These are phyloP conservation scores for Phytophthora sansomeana DNA, from an alignment of 352 stramenopile species.

Conservation along the genomic window DNA sequence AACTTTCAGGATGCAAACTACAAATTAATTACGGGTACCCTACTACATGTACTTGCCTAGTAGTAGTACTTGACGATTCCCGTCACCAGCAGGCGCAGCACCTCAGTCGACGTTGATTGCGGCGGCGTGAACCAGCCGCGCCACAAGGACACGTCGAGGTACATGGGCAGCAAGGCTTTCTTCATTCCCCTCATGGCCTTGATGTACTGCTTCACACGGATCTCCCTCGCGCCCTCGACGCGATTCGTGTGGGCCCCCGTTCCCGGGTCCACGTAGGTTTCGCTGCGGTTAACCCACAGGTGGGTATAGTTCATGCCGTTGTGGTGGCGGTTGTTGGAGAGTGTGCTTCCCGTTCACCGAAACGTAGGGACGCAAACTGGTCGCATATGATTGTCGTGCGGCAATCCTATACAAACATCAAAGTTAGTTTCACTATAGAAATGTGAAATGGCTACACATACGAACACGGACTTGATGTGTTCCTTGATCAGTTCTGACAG, in stretches of 20 bases:
- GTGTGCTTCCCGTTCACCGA: not conserved
- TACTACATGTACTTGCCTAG: too few species aligned
- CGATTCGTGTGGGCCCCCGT: not conserved
- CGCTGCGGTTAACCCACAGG: not conserved
- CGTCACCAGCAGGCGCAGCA: too few species aligned
- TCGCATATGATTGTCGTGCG: too few species aligned
- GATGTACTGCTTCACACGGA: not conserved
- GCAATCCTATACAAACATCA: too few species aligned
- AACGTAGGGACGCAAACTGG: too few species aligned
- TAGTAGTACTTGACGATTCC: too few species aligned
- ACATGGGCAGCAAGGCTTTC: not conserved
- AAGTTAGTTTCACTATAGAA: too few species aligned
- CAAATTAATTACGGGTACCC: too few species aligned
- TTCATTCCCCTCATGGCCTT: not conserved
- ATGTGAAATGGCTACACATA: too few species aligned
- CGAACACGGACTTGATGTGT: not conserved
- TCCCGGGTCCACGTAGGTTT: not conserved
- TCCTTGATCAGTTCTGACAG: not conserved
- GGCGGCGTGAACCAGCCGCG: not conserved
- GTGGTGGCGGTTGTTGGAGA: not conserved
- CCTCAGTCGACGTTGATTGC: too few species aligned
- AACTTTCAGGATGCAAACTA: too few species aligned
- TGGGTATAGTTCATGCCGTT: not conserved
- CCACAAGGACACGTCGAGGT: not conserved
- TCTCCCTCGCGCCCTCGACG: not conserved